Conservation (phyloP, 2,329 filamentous ascomycete genomes). For the Fusarium continuum region DNA sequence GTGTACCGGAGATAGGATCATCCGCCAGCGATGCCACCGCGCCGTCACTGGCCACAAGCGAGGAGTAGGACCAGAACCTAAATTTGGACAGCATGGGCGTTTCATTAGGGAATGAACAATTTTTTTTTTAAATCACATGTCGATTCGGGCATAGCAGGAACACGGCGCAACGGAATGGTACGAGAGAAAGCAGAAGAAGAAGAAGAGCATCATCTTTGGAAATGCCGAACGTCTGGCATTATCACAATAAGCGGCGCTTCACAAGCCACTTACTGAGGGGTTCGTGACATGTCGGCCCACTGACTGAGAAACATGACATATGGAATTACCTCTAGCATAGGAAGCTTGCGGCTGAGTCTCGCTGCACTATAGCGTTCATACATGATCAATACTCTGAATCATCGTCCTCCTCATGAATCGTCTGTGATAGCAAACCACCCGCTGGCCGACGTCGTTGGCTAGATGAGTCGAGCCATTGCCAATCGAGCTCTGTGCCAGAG, state of each 20-base stretch:
- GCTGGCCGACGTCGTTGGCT: slow-evolving; percentile 53
- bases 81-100: slow-evolving; percentile 30
- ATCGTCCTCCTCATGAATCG: slow-evolving; percentile 78
- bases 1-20: slow-evolving; percentile 58
- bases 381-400: slow-evolving; percentile 54
- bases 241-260: slow-evolving; percentile 17
- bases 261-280: background rate
- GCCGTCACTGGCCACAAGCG: background rate
- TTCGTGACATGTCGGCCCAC: background rate
- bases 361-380: background rate
- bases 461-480: slow-evolving; percentile 51
- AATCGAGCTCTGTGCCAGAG: slow-evolving; percentile 50
- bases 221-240: slow-evolving; percentile 18
- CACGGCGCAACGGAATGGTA: slow-evolving; percentile 34
- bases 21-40: background rate
- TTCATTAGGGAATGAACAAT: slow-evolving; percentile 12
- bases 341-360: slow-evolving; percentile 2
- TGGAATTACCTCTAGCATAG: slow-evolving; percentile 8
- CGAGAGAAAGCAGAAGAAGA: background rate
- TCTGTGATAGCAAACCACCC: slow-evolving; percentile 67
- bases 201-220: slow-evolving; percentile 11
- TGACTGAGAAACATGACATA: slow-evolving; percentile 14
- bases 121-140: slow-evolving; percentile 18
- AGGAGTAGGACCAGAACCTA: background rate
- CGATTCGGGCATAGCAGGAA: slow-evolving; percentile 13